Base-by-base conservation (phyloP, 192 early-diverging fungal genomes). In the Pilobolus umbonatus region DNA sequence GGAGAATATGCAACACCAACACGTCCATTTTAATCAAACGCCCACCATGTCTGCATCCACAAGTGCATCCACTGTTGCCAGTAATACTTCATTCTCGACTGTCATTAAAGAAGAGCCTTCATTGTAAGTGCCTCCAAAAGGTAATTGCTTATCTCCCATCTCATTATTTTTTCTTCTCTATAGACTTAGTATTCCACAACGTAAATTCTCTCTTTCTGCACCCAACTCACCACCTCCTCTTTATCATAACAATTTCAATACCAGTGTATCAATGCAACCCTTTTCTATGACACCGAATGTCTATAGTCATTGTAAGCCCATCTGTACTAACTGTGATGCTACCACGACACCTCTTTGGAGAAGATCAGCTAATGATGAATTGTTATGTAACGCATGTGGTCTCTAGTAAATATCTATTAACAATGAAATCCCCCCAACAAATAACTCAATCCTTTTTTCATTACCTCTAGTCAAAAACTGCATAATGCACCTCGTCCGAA, bases 361-460 rank as follows among this genome's bases (percentile, higher is more conserved):
- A 26, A 79, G 94, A 14, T 85, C 89, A 24, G 75, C 77, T 19
- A 79, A 88, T 47, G 95, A 94, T 42, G 84, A 90, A 52, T 73
- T 89, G 9, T 76, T 98, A 22, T 98, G 96, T 75, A 98, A 98
- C 64, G 96, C 96, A 2, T 98, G 96, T 67, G 96, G 96, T 4
- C 76, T 98, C 11, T 98, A 93, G 76, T 92, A 80, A 66, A 64
- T 58, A 50, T 30, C 32, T 28, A 25, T 55, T n/a, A n/a, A n/a
- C n/a, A n/a, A n/a, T n/a, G n/a, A n/a, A n/a, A n/a, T n/a, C n/a
- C n/a, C n/a, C n/a, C n/a, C n/a, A n/a, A 3, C n/a, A 17, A 29
- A 21, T 40, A 52, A 36, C 17, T 44, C 22, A 34, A 10, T 51
- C 24, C 22, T 42, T 14, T 46, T 19, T 46, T 22, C 4, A 19